A percentile compares a stretch with the other conserved stretches of the same genome.
Conservation (phyloP, 805 yeast species). For the Hanseniaspora taiwanica region DNA sequence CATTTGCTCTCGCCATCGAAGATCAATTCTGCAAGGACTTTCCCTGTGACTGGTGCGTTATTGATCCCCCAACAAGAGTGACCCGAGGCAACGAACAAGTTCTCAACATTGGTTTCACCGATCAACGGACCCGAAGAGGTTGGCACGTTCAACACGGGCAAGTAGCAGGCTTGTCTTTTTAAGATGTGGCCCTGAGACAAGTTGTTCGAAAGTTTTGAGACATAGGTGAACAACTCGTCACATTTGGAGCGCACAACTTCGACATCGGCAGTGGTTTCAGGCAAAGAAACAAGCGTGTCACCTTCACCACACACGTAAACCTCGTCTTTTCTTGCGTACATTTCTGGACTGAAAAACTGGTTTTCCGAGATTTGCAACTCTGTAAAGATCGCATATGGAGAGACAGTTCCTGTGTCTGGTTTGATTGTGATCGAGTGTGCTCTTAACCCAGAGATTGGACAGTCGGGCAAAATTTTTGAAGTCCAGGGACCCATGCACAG, state of each 20-base stretch:
- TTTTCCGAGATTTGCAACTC: constrained; percentile 63
- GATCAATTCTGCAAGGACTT: constrained; percentile 73
- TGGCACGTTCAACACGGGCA: constrained; percentile 90
- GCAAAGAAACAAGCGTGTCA: constrained; percentile 77
- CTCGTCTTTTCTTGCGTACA: constrained; percentile 90
- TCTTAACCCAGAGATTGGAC: constrained; percentile 87
- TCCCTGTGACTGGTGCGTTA: constrained; percentile 96
- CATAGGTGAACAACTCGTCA: constrained; percentile 73
- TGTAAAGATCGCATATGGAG: constrained; percentile 89
- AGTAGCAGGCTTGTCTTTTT: constrained; percentile 84
- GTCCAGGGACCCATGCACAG: constrained; percentile 96
- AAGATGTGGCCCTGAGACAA: constrained; percentile 62
- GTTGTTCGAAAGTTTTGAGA: constrained; percentile 59
- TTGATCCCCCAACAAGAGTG: constrained; percentile 99
- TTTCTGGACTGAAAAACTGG: constrained; percentile 78
- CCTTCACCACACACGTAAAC: constrained; percentile 97
- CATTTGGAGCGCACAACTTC: constrained; percentile 79
- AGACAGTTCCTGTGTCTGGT: constrained; percentile 64
- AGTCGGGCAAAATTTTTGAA: constrained; percentile 73
- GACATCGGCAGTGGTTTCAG: constrained; percentile 89
- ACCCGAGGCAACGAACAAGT: constrained; percentile 73
- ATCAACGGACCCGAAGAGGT: constrained; percentile 86
- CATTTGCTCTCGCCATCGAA: constrained; percentile 70
- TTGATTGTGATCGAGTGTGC: constrained; percentile 91
- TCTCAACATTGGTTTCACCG: constrained; percentile 82